Percentiles rank a stretch among this genome's conserved stretches.
These are phyloP conservation scores for Lactifluus echinatus DNA, from an alignment of 768 basidiomycete species.

Conservation along the genomic window DNA sequence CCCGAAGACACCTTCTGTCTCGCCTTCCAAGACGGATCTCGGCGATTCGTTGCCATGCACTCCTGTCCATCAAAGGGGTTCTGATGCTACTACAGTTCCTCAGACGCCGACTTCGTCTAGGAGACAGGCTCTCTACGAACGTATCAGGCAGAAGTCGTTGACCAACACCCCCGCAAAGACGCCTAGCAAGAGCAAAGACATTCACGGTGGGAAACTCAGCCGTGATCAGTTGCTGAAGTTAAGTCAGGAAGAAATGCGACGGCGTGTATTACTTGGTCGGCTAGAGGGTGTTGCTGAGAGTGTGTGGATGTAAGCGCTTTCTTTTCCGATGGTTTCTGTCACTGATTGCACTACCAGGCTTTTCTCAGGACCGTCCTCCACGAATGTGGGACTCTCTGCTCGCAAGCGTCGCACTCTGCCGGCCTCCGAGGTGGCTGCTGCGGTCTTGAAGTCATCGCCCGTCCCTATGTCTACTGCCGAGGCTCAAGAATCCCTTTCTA, in stretches of 20 bases:
- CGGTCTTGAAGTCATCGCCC: conserved; percentile 72
- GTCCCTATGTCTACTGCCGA: conserved; percentile 73
- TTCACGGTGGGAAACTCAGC: conserved; percentile 39
- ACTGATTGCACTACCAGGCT: conserved; percentile 37
- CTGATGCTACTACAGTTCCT: conserved; percentile 46
- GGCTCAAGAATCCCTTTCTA: conserved; percentile 61
- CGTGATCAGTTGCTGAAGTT: conserved; percentile 63
- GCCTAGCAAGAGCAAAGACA: conserved; percentile 30
- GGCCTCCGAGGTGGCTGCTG: conserved; percentile 52
- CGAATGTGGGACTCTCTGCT: conserved; percentile 42
- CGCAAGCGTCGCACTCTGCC: conserved; percentile 70
- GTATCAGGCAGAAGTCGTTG: conserved; percentile 64
- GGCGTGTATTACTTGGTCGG: conserved; percentile 68
- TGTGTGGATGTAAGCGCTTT: conserved; percentile 59
- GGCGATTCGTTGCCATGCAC: conserved; percentile 46
- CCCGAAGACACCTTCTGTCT: conserved; percentile 28
- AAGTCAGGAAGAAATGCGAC: conserved; percentile 69
- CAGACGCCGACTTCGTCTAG: conserved; percentile 68
- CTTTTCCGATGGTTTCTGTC: background rate
- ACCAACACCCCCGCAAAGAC: conserved; percentile 57
- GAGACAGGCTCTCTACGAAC: conserved; percentile 73
- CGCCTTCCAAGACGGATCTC: conserved; percentile 21
- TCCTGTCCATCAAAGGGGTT: conserved; percentile 53
- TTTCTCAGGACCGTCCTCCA: conserved; percentile 55
- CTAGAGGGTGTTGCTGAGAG: conserved; percentile 78